A percentile compares a stretch with the other conserved stretches of the same genome.
phyloP scores from a whole-genome alignment of 768 basidiomycete species.

The Cyclocybe cylindracea region DNA sequence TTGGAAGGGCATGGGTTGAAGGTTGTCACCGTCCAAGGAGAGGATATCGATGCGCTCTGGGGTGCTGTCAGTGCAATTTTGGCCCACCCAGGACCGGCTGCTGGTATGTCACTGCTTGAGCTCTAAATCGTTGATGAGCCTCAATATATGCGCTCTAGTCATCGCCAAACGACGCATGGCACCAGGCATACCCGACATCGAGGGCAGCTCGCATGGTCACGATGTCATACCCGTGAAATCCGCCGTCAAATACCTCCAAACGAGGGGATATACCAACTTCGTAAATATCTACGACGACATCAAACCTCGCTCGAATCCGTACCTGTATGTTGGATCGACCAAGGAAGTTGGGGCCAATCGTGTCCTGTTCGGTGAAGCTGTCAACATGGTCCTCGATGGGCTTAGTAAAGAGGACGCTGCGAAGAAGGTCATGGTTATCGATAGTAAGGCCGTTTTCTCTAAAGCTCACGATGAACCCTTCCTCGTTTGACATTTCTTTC shows the following conservation, averaged over 20 bases:
- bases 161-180: conserved; percentile 72
- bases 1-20: conserved; percentile 82
- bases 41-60: conserved; percentile 82
- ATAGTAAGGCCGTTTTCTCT: conserved; percentile 51
- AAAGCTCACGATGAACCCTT: background rate
- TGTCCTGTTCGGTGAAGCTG: conserved; percentile 84
- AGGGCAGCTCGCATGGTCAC: conserved; percentile 80
- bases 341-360: conserved; percentile 81
- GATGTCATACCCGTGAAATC: conserved; percentile 84
- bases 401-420: conserved; percentile 76
- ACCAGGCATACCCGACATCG: conserved; percentile 69
- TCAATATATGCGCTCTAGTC: conserved; percentile 38
- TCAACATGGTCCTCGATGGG: conserved; percentile 73
- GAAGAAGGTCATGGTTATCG: conserved; percentile 84
- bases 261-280: conserved; percentile 59
- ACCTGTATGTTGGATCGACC: conserved; percentile 68
- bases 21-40: conserved; percentile 72
- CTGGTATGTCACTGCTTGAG: conserved; percentile 42
- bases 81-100: conserved; percentile 72
- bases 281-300: conserved; percentile 61
- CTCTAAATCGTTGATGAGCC: background rate
- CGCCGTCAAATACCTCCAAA: conserved; percentile 72
- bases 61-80: conserved; percentile 57
- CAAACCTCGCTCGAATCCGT: conserved; percentile 55
- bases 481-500: conserved; percentile 4